Percentiles rank a stretch among this genome's conserved stretches.
These are phyloP conservation scores for Botrytis aclada DNA, from an alignment of 2,329 filamentous ascomycete genomes.

Conservation along the genomic window DNA sequence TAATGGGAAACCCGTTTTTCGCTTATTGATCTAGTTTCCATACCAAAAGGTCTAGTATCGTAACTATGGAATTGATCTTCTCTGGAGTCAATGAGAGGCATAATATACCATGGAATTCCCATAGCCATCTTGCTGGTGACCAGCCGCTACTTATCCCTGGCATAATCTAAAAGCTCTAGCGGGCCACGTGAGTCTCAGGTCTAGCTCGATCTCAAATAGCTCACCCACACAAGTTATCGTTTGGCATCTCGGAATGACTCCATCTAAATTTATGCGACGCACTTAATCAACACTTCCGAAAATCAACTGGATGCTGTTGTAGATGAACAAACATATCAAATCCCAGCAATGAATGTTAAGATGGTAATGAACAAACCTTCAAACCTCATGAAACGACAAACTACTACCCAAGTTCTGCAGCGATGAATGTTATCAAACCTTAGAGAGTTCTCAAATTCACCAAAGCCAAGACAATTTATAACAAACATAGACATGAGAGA, in stretches of 20 bases:
- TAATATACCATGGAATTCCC: fast-evolving
- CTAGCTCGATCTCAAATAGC: background rate
- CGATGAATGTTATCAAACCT: background rate
- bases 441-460: no score
- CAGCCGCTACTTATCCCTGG: background rate
- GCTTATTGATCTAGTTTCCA: no score
- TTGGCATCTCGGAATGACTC: background rate
- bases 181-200: background rate
- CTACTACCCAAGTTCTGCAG: background rate
- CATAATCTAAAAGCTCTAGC: background rate
- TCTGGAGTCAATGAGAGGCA: background rate
- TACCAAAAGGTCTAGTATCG: background rate
- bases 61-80: background rate
- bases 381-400: background rate
- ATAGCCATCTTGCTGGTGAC: fast-evolving
- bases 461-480: no score
- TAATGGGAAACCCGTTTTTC: background rate
- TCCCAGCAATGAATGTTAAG: no score
- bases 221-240: background rate
- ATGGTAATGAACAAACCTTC: no score
- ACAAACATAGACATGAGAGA: no score
- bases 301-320: no score
- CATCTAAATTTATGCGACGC: background rate
- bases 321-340: fast-evolving
- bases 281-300: background rate